Base-by-base conservation (phyloP, 1,139 yeast species). In the Nakaseomyces uthaithaninus region DNA sequence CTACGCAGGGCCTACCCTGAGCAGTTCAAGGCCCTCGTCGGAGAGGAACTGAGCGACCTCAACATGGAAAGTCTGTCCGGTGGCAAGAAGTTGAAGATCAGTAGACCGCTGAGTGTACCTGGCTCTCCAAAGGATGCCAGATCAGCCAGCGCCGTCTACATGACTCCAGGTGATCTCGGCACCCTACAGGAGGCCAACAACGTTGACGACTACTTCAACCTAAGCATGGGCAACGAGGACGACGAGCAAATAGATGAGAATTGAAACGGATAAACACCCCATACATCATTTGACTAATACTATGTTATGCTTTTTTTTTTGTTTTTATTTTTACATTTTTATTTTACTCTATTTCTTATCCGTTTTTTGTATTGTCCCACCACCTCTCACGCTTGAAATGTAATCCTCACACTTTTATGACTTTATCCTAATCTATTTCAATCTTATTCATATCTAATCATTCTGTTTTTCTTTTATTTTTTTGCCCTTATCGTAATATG, bases 131-230 rank as follows among this genome's bases (percentile, higher is more conserved):
- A 86, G 48, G 80, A 75, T 50, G 66, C 75, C 27, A 51, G 59
- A 26, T 50, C 57, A 14, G 49, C 51, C 12, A 53, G 60, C 30
- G 70, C 72, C 27, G 80, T 85, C 14, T 65, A 77, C 51, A 87
- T 86, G 94, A 91, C 98, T 1, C 98, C 98, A 0, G 98, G 98
- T 38, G 97, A 91, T 62, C 73, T 91, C 51, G 98, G 97, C n/a
- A 80, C 95, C 10, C 69, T 91, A 54, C 96, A 86, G 63, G 98
- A 91, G 61, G 86, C 86, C 30, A 72, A 86, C 42, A 77, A 80
- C 49, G 80, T 85, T 28, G 93, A 81, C 42, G 95, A 85, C 58
- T 91, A 86, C 60, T 91, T 93, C 75, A 77, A 72, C 52, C 70
- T 89, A 48, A 83, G 85, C 23, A 72, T 65, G 30, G 30, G 33